These are phyloP conservation scores for Pistacia vera DNA, from an alignment of 345 rosid genomes.

Conservation along the genomic window DNA sequence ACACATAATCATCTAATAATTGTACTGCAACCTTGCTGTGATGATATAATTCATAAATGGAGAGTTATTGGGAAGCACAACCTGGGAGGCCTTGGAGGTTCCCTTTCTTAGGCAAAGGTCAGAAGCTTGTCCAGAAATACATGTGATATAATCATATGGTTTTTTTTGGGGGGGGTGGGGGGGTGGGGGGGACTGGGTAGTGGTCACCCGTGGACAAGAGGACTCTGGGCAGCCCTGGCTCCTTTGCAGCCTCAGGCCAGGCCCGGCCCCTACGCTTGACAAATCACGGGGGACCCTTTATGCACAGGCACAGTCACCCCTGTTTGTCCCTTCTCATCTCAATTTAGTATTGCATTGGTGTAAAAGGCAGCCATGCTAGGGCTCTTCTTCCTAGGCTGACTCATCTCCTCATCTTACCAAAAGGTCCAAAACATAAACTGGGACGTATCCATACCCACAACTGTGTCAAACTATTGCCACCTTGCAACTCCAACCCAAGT, in stretches of 20 bases:
- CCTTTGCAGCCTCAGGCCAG: not conserved
- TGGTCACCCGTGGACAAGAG: not conserved
- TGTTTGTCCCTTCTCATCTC: not conserved
- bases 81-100: not conserved
- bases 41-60: too few species aligned
- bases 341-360: not conserved
- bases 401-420: not conserved
- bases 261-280: not conserved
- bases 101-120: not conserved
- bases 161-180: too few species aligned
- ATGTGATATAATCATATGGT: not conserved
- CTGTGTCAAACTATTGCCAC: not conserved
- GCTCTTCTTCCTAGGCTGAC: constrained; percentile 20
- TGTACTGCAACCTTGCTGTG: not conserved
- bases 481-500: too few species aligned
- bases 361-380: not conserved
- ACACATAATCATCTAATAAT: too few species aligned
- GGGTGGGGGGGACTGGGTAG: not conserved
- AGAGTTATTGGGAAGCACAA: not conserved
- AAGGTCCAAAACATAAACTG: too few species aligned
- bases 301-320: too few species aligned
- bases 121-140: constrained; percentile 4
- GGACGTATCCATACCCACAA: too few species aligned
- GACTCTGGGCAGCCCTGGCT: not conserved
- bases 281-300: too few species aligned